Evolutionary conservation across 2,329 filamentous ascomycete species (phyloP).

Genomic region (Mycosphaerella arachidis): DNA sequence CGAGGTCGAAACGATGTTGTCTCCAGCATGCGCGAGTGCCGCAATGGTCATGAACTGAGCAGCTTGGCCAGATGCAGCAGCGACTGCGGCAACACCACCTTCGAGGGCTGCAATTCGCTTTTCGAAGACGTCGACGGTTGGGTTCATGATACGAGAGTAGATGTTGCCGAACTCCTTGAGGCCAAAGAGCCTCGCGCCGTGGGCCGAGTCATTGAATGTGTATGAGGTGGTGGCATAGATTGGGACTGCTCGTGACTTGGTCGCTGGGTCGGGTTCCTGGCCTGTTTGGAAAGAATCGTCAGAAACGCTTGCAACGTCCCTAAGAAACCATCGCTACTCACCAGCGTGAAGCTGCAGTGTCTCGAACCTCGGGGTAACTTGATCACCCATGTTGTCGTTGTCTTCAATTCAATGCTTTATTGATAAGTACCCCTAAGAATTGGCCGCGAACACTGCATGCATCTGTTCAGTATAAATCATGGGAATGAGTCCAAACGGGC

Average conservation of each 20-base stretch:
- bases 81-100: constrained; percentile 81
- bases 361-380: constrained; percentile 43
- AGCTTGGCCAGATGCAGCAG: constrained; percentile 78
- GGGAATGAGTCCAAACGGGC: neutral
- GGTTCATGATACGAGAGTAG: constrained; percentile 95
- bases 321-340: constrained; percentile 21
- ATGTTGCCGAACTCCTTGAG: constrained; percentile 98
- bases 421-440: constrained; percentile 17
- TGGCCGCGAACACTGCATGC: constrained; percentile 18
- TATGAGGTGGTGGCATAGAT: constrained; percentile 94
- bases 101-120: constrained; percentile 94
- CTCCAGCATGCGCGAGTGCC: constrained; percentile 77
- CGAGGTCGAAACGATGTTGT: constrained; percentile 88
- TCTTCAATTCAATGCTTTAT: constrained; percentile 34
- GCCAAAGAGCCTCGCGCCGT: constrained; percentile 89
- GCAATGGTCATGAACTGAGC: constrained; percentile 89
- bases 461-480: neutral
- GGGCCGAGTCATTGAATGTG: constrained; percentile 92
- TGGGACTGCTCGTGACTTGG: constrained; percentile 84
- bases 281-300: constrained; percentile 42
- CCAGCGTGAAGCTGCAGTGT: constrained; percentile 50
- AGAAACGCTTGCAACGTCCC: neutral
- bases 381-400: constrained; percentile 21
- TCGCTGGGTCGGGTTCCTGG: constrained; percentile 72
- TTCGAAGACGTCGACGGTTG: constrained; percentile 93